Evolutionary conservation across 2,329 filamentous ascomycete species (phyloP).

Genomic region (Penicillium sp.): DNA sequence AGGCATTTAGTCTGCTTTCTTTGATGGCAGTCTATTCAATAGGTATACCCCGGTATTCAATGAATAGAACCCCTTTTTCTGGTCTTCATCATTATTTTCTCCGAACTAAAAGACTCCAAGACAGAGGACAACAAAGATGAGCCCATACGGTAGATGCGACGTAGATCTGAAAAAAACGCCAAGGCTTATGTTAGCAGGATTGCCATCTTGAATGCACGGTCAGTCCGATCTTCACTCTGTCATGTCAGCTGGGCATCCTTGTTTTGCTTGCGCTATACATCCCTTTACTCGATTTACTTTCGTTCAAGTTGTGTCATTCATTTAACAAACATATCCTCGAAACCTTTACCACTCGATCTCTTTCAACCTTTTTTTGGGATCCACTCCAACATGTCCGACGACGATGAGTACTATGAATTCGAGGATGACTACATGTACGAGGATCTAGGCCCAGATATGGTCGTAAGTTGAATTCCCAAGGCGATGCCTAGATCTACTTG

Average conservation of each 20-base stretch:
- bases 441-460: conserved; percentile 35
- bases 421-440: conserved; percentile 37
- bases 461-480: conserved; percentile 25
- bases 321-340: background rate
- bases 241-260: conserved; percentile 9
- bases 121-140: background rate
- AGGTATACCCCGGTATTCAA: background rate
- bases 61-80: background rate
- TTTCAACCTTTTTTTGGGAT: background rate
- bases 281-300: background rate
- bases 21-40: background rate
- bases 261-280: conserved; percentile 4
- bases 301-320: background rate
- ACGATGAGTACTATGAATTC: conserved; percentile 38
- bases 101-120: background rate
- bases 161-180: conserved; percentile 15
- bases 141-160: background rate
- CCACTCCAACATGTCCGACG: conserved; percentile 34
- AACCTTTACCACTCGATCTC: background rate
- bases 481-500: background rate
- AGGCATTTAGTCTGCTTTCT: background rate
- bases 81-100: background rate
- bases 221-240: conserved; percentile 13
- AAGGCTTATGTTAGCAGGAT: conserved; percentile 26
- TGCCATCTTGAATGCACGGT: conserved; percentile 14